A percentile compares a stretch with the other conserved stretches of the same genome.
phyloP scores from a whole-genome alignment of 768 basidiomycete genomes.

The Russula olivacea region DNA sequence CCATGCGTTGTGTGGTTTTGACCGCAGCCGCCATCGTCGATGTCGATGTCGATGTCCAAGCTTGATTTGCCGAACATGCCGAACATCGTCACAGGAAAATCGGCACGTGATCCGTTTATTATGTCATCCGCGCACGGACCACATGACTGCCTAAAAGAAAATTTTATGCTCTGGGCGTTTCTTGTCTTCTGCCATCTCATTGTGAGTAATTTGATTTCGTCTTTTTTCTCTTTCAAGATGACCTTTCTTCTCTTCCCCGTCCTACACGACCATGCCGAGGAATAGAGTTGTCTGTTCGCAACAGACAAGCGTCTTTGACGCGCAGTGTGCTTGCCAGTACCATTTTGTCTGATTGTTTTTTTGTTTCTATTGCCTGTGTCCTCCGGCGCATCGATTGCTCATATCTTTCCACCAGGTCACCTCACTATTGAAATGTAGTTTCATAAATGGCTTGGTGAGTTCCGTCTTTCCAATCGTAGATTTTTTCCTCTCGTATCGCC shows the following conservation, averaged over 20 bases:
- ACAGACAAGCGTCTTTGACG: conserved; percentile 56
- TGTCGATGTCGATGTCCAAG: conserved; percentile 8
- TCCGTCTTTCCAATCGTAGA: neutral
- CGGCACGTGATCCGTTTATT: conserved; percentile 3
- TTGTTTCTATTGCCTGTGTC: neutral
- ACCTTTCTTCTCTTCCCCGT: conserved; percentile 86
- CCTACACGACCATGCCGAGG: conserved; percentile 86
- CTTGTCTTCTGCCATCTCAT: neutral
- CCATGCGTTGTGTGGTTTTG: conserved; percentile 5
- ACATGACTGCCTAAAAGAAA: neutral
- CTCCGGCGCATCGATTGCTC: neutral
- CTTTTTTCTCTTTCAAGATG: conserved; percentile 39
- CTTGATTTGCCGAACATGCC: neutral
- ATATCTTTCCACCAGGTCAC: neutral
- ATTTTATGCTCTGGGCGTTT: neutral
- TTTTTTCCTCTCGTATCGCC: conserved; percentile 5
- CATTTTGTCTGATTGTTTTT: conserved; percentile 76
- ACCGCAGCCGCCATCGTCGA: neutral
- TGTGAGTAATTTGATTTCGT: neutral
- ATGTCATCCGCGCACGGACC: conserved; percentile 22
- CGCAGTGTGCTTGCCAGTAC: conserved; percentile 86
- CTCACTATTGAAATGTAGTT: neutral
- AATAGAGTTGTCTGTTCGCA: conserved; percentile 76
- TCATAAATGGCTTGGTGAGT: conserved; percentile 6
- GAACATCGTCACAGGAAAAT: neutral